These are phyloP conservation scores for Trametopsis cervina DNA, from an alignment of 768 basidiomycete genomes.

Conservation along the genomic window DNA sequence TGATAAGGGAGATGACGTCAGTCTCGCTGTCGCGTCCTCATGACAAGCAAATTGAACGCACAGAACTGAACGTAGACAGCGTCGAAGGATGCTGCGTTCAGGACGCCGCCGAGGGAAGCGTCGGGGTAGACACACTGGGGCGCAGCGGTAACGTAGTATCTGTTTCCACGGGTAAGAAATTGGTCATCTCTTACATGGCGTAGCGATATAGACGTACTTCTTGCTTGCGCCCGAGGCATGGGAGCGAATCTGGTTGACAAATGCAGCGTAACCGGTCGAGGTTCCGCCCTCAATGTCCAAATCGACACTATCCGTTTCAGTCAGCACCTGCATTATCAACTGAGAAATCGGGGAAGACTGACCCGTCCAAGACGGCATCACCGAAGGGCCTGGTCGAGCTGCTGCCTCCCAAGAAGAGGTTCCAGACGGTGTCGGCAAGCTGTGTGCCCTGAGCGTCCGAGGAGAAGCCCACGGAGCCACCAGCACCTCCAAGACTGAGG, in stretches of 20 bases:
- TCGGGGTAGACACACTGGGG: constrained; percentile 35
- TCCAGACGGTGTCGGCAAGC: constrained; percentile 34
- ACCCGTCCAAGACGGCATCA: constrained; percentile 32
- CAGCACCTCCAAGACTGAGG: constrained; percentile 37
- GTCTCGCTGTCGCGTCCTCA: too few species aligned
- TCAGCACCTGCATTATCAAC: neutral
- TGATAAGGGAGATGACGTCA: too few species aligned
- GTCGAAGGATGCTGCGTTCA: constrained; percentile 32
- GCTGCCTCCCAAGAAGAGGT: constrained; percentile 39
- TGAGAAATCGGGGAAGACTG: neutral
- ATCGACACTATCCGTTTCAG: constrained; percentile 23
- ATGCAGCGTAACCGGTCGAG: constrained; percentile 27
- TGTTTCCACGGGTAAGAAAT: too few species aligned
- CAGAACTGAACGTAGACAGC: constrained; percentile 45
- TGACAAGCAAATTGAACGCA: constrained; percentile 11
- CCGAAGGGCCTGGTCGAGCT: constrained; percentile 38
- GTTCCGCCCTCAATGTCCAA: constrained; percentile 33
- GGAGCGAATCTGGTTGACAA: constrained; percentile 29
- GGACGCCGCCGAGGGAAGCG: constrained; percentile 26
- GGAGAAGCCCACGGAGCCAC: constrained; percentile 33
- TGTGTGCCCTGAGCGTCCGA: constrained; percentile 30
- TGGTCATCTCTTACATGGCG: too few species aligned
- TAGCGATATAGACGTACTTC: too few species aligned
- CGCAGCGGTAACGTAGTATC: constrained; percentile 30
- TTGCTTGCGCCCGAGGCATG: constrained; percentile 28